Conservation (phyloP, 108 stramenopile genomes). For the Aureococcus anophagefferens region DNA sequence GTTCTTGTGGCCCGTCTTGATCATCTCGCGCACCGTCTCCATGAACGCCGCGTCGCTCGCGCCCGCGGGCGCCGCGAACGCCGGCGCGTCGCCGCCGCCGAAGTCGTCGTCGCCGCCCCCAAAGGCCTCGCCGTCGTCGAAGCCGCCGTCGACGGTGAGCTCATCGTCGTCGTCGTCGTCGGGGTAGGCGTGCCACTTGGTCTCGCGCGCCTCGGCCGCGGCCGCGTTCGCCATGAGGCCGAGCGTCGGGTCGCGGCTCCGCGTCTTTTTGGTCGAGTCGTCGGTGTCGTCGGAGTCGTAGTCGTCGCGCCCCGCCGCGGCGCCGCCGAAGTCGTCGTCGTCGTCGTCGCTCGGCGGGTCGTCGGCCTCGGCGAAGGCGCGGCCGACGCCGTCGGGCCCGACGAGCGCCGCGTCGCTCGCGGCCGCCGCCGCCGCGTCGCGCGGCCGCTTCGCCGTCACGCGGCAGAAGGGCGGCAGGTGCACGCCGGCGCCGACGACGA, state of each 20-base stretch:
- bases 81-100: neutral
- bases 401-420: too few relatives aligned
- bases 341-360: too few relatives aligned
- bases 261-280: neutral
- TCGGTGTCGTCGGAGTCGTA: neutral
- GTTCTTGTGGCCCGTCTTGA: neutral
- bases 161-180: too few relatives aligned
- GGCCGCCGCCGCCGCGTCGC: too few relatives aligned
- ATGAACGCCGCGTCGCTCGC: neutral
- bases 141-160: neutral
- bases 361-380: too few relatives aligned
- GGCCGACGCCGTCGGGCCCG: too few relatives aligned
- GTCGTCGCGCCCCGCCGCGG: neutral
- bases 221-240: too few relatives aligned
- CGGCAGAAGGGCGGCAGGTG: conserved; percentile 69
- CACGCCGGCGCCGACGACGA: conserved; percentile 68
- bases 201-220: too few relatives aligned
- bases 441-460: conserved; percentile 58
- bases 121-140: neutral
- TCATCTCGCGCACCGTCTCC: neutral
- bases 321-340: too few relatives aligned
- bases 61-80: neutral
- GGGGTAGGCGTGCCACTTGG: too few relatives aligned
- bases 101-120: neutral
- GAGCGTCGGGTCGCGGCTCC: too few relatives aligned